Conservation (phyloP, 805 yeast genomes). For the Saturnispora diversa region DNA sequence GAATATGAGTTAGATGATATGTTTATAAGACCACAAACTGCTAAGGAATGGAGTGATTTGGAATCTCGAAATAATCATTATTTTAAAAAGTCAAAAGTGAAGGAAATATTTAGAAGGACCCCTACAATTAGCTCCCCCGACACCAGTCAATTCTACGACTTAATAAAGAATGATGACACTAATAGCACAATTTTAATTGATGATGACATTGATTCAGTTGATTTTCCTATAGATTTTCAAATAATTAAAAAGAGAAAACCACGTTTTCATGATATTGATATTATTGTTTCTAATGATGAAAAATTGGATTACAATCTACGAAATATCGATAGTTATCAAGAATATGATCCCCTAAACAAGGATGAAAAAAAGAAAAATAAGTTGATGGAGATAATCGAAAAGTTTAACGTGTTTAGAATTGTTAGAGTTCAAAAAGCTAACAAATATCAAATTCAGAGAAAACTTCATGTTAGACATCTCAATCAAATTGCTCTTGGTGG, state of each 20-base stretch:
- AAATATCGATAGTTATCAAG: slow-evolving; percentile 16
- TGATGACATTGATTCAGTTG: slow-evolving; percentile 24
- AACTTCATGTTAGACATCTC: slow-evolving; percentile 55
- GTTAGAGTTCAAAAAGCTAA: slow-evolving; percentile 15
- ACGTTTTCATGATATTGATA: slow-evolving; percentile 17
- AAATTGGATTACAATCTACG: slow-evolving; percentile 26
- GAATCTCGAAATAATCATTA: slow-evolving; percentile 5
- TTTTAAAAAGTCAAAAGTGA: slow-evolving; percentile 7
- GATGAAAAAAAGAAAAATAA: not conserved
- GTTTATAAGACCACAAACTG: slow-evolving; percentile 12
- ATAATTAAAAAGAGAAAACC: slow-evolving; percentile 8
- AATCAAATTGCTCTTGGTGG: slow-evolving; percentile 78
- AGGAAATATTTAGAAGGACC: slow-evolving; percentile 2
- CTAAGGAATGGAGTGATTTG: slow-evolving; percentile 12
- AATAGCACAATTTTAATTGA: slow-evolving; percentile 25
- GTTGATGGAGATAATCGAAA: slow-evolving; percentile 3
- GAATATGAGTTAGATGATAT: slow-evolving; percentile 21
- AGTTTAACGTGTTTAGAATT: slow-evolving; percentile 12
- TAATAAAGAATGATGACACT: slow-evolving; percentile 2
- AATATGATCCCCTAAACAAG: slow-evolving; percentile 11
- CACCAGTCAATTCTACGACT: slow-evolving; percentile 7
- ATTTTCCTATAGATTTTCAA: slow-evolving; percentile 26
- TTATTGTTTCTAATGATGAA: slow-evolving; percentile 26
- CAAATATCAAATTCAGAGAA: slow-evolving; percentile 41
- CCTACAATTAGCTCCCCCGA: not conserved